Base-by-base conservation (phyloP, 257 asterid genomes). In the Solanum sejunctum region DNA sequence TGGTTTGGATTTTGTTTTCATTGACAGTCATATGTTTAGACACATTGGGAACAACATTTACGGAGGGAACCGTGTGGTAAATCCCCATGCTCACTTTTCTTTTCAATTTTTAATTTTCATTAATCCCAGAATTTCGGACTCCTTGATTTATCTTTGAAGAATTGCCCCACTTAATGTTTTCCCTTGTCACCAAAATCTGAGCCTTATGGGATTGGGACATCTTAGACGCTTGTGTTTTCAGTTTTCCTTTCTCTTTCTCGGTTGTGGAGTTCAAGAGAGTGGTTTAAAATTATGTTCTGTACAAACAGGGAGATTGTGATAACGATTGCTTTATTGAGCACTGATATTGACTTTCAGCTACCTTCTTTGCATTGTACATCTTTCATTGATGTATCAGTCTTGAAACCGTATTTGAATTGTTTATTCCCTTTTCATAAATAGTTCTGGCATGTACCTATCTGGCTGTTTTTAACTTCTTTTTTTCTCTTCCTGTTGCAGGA, bases 1-100 rank as follows among this genome's bases (percentile, higher is more conserved):
- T 88, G 98, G 98, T 36, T 98, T 97, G 45, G 99, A 97, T 88
- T 93, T 97, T 89, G 98, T 97, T 84, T 97, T 97, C 88, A 85
- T 97, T 39, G 99, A 97, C 61, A 84, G 91, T 88, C 94, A 95
- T 23, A 2, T 86, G 67, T 90, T 95, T 87, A 92, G 93, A 80
- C 91, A 92, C 86, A 73, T 83, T 17, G 98, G 63, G 86, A 91
- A 89, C 26, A 87, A 92, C 81, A 95, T 97, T 84, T 97, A 97
- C 63, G 96, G 97, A 85, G 99, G 98, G 88, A 93, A 90, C 7
- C 97, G 93, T 63, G 80, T 69, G 92, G 99, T 96, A 89, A 86
- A 93, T 78, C 83, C n/a, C 6, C 5, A 8, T 16, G 11, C 80
- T 16, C 66, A 16, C 81, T 84, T 54, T 82, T 47, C 79, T 73